Base-by-base conservation (phyloP, 1,284 basidiomycete genomes). In the Farysia itapuensis region DNA sequence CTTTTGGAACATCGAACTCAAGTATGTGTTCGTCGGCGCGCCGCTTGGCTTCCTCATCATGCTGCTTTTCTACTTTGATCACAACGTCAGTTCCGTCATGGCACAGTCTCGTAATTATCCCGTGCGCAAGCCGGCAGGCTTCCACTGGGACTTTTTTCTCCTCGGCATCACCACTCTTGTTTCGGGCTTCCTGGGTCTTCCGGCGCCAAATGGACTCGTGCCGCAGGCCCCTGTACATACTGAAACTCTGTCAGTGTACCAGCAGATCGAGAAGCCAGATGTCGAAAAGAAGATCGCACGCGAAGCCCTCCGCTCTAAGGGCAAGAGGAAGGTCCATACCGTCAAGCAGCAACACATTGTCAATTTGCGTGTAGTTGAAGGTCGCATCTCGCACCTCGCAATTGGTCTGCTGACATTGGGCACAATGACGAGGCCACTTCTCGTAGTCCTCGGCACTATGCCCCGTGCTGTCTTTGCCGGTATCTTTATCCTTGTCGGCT, bases 221-320 rank as follows among this genome's bases (percentile, higher is more conserved):
- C 93, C 93, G 0, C 94, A 97, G 78, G 93, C 94, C 1, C 94
- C 93, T 0, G 88, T 95, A 19, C 92, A 96, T 70, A 96, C 93
- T 0, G 84, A 85, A 12, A 88, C 90, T 6, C 83, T 98, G 0
- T 81, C 88, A 14, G 82, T 94, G 29, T 86, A 89, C 82, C 85
- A 86, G 21, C 76, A 75, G 20, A 65, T 75, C 9, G 64, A 68
- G 25, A 52, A 32, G 6, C 47, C 25, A 9, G 60, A 57, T 15
- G 43, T 34, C 5, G 39, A 52, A 36, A 54, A 59, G 29, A 47
- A 48, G 2, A 78, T 67, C 13, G 76, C 78, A 2, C 36, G 58
- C 25, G 84, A 81, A 51, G 79, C 78, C 20, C 74, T 82, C 16
- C 65, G 75, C 8, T n/a, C n/a, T n/a, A 82, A 82, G 21, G 13